These are phyloP conservation scores for Lagenidium sp. DNA, from an alignment of 352 stramenopile species.

Conservation along the genomic window DNA sequence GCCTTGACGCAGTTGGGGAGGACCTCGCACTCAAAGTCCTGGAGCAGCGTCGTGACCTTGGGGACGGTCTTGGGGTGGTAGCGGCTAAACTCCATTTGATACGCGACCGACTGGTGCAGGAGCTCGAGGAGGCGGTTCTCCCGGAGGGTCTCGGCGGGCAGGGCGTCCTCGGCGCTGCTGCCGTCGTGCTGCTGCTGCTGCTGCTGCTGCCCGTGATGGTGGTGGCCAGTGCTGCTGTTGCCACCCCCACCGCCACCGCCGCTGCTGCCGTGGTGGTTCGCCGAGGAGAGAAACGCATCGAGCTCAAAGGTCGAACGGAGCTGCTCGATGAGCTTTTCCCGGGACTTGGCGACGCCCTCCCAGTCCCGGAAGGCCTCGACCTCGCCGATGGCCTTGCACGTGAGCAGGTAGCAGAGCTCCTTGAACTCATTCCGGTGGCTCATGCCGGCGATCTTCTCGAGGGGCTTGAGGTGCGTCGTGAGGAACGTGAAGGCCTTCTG, in stretches of 20 bases:
- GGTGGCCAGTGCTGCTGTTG: slow-evolving; percentile 14
- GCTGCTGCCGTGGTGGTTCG: not conserved
- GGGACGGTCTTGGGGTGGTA: slow-evolving; percentile 83
- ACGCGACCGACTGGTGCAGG: slow-evolving; percentile 79
- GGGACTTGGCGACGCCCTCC: slow-evolving; percentile 66
- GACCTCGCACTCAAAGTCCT: slow-evolving; percentile 84
- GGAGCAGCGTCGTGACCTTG: slow-evolving; percentile 73
- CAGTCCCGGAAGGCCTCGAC: slow-evolving; percentile 79
- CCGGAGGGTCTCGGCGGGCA: too few relatives aligned
- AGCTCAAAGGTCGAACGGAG: slow-evolving; percentile 74
- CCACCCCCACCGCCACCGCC: not conserved
- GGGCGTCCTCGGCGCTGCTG: slow-evolving; percentile 6
- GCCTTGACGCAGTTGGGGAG: slow-evolving; percentile 80
- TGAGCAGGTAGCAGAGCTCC: slow-evolving; percentile 85
- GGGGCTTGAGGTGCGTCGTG: slow-evolving; percentile 80
- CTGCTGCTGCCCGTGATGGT: slow-evolving; percentile 8
- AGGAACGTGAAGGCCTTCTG: slow-evolving; percentile 88
- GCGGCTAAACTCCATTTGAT: slow-evolving; percentile 87
- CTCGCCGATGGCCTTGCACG: slow-evolving; percentile 81
- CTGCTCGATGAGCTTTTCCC: slow-evolving; percentile 82
- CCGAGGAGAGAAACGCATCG: slow-evolving; percentile 51
- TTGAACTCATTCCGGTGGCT: slow-evolving; percentile 83
- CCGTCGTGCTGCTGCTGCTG: slow-evolving; percentile 5
- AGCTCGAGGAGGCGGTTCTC: slow-evolving; percentile 74
- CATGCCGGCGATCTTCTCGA: slow-evolving; percentile 71